These are phyloP conservation scores for Bretschneidera sinensis DNA, from an alignment of 345 rosid species.

Conservation along the genomic window DNA sequence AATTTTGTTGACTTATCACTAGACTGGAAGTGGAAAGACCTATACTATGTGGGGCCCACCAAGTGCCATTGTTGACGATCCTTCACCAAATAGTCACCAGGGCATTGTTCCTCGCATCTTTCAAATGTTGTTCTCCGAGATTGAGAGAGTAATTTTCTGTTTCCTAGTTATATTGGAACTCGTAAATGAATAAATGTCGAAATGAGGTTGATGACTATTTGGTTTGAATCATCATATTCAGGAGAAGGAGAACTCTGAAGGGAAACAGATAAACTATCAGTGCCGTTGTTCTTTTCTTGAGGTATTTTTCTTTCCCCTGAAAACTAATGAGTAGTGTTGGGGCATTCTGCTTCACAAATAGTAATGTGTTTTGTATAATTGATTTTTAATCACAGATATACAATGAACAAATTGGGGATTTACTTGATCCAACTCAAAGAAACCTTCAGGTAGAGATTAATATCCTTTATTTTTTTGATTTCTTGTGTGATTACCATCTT, in stretches of 20 bases:
- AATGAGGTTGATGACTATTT: constrained; percentile 12
- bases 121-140: constrained; percentile 75
- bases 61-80: constrained; percentile 86
- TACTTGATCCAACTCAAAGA: constrained; percentile 87
- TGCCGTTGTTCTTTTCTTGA: constrained; percentile 98
- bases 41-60: constrained; percentile 98
- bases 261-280: constrained; percentile 76
- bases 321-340: background rate
- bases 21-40: constrained; percentile 98
- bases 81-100: constrained; percentile 64
- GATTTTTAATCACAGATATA: constrained; percentile 49
- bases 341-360: background rate
- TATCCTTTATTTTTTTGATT: constrained; percentile 8
- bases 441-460: constrained; percentile 70
- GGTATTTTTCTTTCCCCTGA: constrained; percentile 33
- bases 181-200: constrained; percentile 1
- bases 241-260: constrained; percentile 67
- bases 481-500: constrained; percentile 7
- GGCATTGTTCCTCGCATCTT: constrained; percentile 91
- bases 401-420: constrained; percentile 87
- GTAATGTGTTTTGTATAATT: constrained; percentile 5
- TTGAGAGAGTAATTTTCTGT: constrained; percentile 54
- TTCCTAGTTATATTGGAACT: constrained; percentile 1
- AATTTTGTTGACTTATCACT: constrained; percentile 13
- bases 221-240: constrained; percentile 27